phyloP scores from a whole-genome alignment of 225 moss, liverwort and hornwort genomes.

The Physcomitrellopsis africana region DNA sequence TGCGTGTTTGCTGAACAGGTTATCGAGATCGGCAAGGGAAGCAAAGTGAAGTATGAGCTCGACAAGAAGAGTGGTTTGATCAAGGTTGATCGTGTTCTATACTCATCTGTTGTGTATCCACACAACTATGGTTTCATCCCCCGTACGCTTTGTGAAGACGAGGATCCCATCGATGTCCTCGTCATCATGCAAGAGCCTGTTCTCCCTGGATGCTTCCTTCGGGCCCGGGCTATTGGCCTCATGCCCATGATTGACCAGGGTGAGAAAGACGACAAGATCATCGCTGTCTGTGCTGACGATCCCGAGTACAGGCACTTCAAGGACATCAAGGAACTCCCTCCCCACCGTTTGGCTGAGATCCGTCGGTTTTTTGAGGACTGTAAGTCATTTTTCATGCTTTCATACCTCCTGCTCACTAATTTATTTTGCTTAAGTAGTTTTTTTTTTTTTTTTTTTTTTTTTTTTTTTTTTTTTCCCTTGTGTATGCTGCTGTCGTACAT shows the following conservation, averaged over 20 bases:
- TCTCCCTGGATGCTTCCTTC: slow-evolving; percentile 76
- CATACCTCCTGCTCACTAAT: background rate
- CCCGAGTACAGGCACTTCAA: slow-evolving; percentile 77
- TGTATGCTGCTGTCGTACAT: too few species aligned
- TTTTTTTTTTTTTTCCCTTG: too few species aligned
- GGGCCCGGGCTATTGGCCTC: slow-evolving; percentile 83
- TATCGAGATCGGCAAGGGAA: slow-evolving; percentile 68
- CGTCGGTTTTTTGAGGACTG: slow-evolving; percentile 90
- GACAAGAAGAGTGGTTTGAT: slow-evolving; percentile 59
- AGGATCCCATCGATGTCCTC: slow-evolving; percentile 79
- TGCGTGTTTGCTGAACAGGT: slow-evolving; percentile 37
- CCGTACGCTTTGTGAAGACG: slow-evolving; percentile 81
- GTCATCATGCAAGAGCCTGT: slow-evolving; percentile 94
- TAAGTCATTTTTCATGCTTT: slow-evolving; percentile 15
- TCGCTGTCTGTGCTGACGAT: slow-evolving; percentile 85
- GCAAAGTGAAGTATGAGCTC: slow-evolving; percentile 74
- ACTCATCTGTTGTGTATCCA: slow-evolving; percentile 86
- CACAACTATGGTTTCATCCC: slow-evolving; percentile 92
- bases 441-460: too few species aligned
- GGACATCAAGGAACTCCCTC: slow-evolving; percentile 82
- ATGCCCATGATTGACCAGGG: slow-evolving; percentile 94
- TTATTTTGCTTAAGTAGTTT: too few species aligned
- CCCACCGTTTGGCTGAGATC: slow-evolving; percentile 80
- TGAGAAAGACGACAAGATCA: slow-evolving; percentile 93
- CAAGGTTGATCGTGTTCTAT: slow-evolving; percentile 76